A percentile compares a stretch with the other conserved stretches of the same genome.
Conservation (phyloP, 2,329 filamentous ascomycete genomes). For the Talaromyces sp. region DNA sequence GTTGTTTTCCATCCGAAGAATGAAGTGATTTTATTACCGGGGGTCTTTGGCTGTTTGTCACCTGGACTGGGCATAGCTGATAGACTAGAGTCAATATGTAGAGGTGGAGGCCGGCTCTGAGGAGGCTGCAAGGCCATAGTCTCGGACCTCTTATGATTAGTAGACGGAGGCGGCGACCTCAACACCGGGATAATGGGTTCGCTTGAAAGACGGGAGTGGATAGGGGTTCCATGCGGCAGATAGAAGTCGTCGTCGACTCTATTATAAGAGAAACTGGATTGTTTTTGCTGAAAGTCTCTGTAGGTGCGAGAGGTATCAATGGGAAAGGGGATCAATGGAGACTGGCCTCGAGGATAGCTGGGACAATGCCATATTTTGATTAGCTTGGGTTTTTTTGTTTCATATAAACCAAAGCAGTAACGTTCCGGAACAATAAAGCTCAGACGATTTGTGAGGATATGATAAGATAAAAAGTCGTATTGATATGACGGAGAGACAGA, state of each 20-base stretch:
- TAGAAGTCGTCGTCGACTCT: conserved; percentile 29
- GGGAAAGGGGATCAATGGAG: conserved; percentile 31
- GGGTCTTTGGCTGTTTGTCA: conserved; percentile 49
- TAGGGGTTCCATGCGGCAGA: conserved; percentile 37
- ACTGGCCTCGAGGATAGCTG: conserved; percentile 41
- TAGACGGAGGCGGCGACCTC: conserved; percentile 66
- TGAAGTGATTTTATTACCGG: conserved; percentile 58
- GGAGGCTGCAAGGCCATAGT: conserved; percentile 47
- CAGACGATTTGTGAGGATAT: neutral
- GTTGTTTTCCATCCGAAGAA: conserved; percentile 66
- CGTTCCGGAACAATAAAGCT: neutral
- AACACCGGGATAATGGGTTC: conserved; percentile 55
- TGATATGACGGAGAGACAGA: neutral
- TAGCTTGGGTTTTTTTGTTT: conserved; percentile 9
- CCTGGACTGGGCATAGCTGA: conserved; percentile 34
- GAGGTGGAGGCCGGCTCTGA: conserved; percentile 39
- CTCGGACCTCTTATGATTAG: conserved; percentile 31
- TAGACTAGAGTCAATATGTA: conserved; percentile 43
- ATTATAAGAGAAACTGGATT: conserved; percentile 2
- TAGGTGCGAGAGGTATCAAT: conserved; percentile 31
- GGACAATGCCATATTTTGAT: conserved; percentile 18
- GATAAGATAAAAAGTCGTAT: neutral
- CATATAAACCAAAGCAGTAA: conserved; percentile 7
- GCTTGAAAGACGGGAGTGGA: conserved; percentile 43
- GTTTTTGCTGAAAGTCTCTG: conserved; percentile 22